Conservation (phyloP, 202 grass and related monocot genomes). For the Dendrocalamus latiflorus region DNA sequence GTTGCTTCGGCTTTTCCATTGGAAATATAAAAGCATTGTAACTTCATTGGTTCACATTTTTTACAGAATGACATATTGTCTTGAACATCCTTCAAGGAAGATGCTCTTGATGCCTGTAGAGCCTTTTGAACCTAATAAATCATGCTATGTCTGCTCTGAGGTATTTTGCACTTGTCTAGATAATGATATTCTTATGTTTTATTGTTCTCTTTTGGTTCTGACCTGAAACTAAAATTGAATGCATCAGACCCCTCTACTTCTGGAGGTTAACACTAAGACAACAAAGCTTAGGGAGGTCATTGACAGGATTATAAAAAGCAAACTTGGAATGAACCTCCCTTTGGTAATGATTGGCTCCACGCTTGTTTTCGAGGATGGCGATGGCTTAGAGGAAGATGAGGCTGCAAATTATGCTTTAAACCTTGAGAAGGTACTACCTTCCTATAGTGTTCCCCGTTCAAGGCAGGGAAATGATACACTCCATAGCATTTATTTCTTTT, state of each 20-base stretch:
- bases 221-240: constrained; percentile 26
- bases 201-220: constrained; percentile 19
- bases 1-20: neutral
- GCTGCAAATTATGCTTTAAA: constrained; percentile 70
- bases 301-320: constrained; percentile 84
- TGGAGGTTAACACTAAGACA: constrained; percentile 77
- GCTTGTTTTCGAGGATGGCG: constrained; percentile 88
- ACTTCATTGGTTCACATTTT: constrained; percentile 5
- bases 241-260: constrained; percentile 62
- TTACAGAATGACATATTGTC: constrained; percentile 98
- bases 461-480: neutral
- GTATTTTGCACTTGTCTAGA: constrained; percentile 37
- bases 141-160: constrained; percentile 99
- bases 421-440: constrained; percentile 82
- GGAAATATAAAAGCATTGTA: neutral
- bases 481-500: neutral
- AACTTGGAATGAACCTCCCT: constrained; percentile 96
- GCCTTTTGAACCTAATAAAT: constrained; percentile 84
- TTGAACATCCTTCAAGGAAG: constrained; percentile 87
- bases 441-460: neutral
- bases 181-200: constrained; percentile 2
- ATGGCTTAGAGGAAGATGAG: constrained; percentile 77
- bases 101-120: constrained; percentile 96
- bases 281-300: constrained; percentile 78
- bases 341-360: constrained; percentile 73